Percentiles rank a stretch among this genome's conserved stretches.
These are phyloP conservation scores for Chlorella sorokiniana DNA, from an alignment of 139 green algal species.

Conservation along the genomic window DNA sequence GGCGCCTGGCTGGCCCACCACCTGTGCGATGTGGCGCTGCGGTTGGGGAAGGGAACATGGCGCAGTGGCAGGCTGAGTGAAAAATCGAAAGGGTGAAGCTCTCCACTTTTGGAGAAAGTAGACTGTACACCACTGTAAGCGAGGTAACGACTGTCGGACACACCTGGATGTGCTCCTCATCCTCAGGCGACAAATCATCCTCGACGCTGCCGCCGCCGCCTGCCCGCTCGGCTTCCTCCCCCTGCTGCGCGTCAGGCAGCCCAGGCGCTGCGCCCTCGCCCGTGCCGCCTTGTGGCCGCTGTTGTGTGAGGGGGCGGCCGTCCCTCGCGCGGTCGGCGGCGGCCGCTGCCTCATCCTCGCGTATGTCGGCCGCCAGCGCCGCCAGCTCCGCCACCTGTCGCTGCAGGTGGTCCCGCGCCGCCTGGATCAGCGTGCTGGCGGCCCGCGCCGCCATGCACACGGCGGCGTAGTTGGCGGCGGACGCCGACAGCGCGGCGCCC, in stretches of 20 bases:
- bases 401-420: slow-evolving; percentile 20
- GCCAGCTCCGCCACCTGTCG: neutral
- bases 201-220: neutral
- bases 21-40: neutral
- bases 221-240: neutral
- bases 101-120: too few species aligned
- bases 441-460: slow-evolving; percentile 10
- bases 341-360: slow-evolving; percentile 9
- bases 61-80: too few species aligned
- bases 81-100: too few species aligned
- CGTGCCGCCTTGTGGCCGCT: too few species aligned
- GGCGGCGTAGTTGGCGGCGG: slow-evolving; percentile 13
- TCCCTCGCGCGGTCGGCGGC: neutral
- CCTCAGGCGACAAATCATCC: slow-evolving; percentile 5
- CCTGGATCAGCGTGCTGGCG: slow-evolving; percentile 6
- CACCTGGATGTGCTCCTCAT: too few species aligned
- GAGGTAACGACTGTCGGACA: too few species aligned
- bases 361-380: neutral
- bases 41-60: too few species aligned
- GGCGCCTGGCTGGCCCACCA: neutral
- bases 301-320: too few species aligned
- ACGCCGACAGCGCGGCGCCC: neutral
- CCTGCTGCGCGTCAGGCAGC: neutral
- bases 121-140: too few species aligned
- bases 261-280: neutral